Percentiles rank a stretch among this genome's conserved stretches.
Evolutionary conservation across 2,329 filamentous ascomycete genomes (phyloP).

Genomic region (Scedosporium boydii): DNA sequence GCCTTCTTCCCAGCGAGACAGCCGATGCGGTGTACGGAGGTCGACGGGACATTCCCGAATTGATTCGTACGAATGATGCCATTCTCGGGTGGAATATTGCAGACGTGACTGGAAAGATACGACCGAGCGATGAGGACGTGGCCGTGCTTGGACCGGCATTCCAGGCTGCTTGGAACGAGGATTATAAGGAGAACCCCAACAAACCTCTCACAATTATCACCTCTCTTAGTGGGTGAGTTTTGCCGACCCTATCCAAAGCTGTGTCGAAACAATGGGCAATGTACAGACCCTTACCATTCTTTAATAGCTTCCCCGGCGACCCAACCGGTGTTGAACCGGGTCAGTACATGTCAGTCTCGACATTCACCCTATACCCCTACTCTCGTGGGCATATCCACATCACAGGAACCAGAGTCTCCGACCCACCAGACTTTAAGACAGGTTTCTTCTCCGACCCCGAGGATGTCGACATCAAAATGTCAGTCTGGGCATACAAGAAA

Average conservation of each 20-base stretch:
- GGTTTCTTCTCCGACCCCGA: constrained; percentile 44
- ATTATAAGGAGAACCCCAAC: constrained; percentile 34
- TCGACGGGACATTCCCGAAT: constrained; percentile 31
- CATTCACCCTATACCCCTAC: constrained; percentile 50
- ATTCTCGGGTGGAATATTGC: constrained; percentile 48
- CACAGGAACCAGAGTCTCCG: constrained; percentile 28
- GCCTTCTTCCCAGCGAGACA: constrained; percentile 20
- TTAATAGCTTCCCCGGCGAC: constrained; percentile 29
- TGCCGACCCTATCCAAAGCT: background rate
- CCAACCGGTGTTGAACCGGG: constrained; percentile 22
- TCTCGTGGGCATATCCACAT: constrained; percentile 55
- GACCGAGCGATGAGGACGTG: constrained; percentile 43
- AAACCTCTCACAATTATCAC: constrained; percentile 38
- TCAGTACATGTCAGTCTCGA: constrained; percentile 43
- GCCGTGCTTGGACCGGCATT: constrained; percentile 42
- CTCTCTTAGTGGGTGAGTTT: constrained; percentile 15
- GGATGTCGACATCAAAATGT: constrained; percentile 44
- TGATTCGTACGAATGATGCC: constrained; percentile 36
- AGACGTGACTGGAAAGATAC: constrained; percentile 46
- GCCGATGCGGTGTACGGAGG: constrained; percentile 44
- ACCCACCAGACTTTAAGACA: constrained; percentile 43
- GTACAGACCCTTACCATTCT: too few species aligned
- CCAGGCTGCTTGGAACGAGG: constrained; percentile 41
- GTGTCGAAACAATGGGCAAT: background rate
- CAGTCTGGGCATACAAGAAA: constrained; percentile 55